These are phyloP conservation scores for Tuctoria greenei DNA, from an alignment of 176 grass and related monocot genomes.

Conservation along the genomic window DNA sequence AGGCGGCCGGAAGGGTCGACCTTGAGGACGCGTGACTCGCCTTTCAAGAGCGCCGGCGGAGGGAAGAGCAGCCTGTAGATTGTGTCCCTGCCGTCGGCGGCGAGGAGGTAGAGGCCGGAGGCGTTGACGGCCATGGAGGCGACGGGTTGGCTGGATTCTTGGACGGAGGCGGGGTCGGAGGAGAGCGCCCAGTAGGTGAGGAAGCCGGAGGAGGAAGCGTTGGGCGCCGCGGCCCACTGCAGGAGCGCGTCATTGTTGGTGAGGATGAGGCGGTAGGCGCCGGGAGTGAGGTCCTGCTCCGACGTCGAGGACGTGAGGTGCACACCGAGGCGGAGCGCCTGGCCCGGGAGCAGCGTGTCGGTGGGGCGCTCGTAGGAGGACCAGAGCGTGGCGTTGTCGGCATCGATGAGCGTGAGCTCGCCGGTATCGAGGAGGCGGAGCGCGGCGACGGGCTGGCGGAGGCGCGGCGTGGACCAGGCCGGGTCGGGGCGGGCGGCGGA, in stretches of 20 bases:
- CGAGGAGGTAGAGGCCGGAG: constrained; percentile 65
- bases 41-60: neutral
- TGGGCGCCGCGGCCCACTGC: constrained; percentile 38
- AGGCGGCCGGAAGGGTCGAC: constrained; percentile 55
- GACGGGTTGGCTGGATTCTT: constrained; percentile 47
- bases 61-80: constrained; percentile 48
- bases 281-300: constrained; percentile 49
- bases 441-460: constrained; percentile 33
- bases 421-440: constrained; percentile 57
- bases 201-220: neutral
- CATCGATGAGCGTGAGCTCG: constrained; percentile 65
- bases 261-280: constrained; percentile 62
- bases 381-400: constrained; percentile 59
- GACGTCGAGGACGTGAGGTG: constrained; percentile 37
- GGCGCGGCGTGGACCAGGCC: constrained; percentile 55
- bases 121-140: constrained; percentile 54
- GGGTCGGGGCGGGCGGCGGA: neutral
- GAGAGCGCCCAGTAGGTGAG: constrained; percentile 68
- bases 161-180: constrained; percentile 47
- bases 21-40: constrained; percentile 24
- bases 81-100: constrained; percentile 36
- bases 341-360: constrained; percentile 59
- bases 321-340: constrained; percentile 32
- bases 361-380: constrained; percentile 58
- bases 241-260: constrained; percentile 57